These are phyloP conservation scores for Ampelocalamus luodianensis DNA, from an alignment of 176 grass and related monocot species.

Conservation along the genomic window DNA sequence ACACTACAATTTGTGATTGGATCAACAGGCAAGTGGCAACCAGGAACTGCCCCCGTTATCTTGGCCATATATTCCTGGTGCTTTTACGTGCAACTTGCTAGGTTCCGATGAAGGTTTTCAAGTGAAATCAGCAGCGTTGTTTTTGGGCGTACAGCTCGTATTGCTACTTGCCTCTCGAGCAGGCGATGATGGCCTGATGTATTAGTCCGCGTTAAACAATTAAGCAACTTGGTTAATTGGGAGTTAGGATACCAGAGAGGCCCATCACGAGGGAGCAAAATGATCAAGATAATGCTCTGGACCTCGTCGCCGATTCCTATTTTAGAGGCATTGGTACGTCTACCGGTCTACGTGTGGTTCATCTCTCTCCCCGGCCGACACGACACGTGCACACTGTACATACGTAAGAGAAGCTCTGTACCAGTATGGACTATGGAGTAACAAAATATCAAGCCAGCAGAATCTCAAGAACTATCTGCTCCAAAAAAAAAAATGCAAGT, in stretches of 20 bases:
- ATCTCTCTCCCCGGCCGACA: neutral
- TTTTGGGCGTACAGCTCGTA: constrained; percentile 6
- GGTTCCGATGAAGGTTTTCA: neutral
- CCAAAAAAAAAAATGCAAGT: too few species aligned
- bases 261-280: neutral
- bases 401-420: neutral
- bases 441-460: too few species aligned
- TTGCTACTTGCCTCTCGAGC: constrained; percentile 2
- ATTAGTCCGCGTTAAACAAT: neutral
- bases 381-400: neutral
- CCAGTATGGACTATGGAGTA: too few species aligned
- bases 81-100: constrained; percentile 14
- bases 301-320: constrained; percentile 13
- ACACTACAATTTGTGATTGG: neutral
- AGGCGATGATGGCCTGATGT: neutral
- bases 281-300: constrained; percentile 17
- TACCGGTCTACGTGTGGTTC: neutral
- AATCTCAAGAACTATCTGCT: too few species aligned
- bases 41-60: constrained; percentile 19
- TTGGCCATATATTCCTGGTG: neutral
- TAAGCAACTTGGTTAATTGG: constrained; percentile 20
- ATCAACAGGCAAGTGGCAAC: neutral
- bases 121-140: constrained; percentile 16
- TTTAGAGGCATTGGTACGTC: neutral
- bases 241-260: neutral